Evolutionary conservation across 1,284 basidiomycete species (phyloP), one percentile per base, ranked within the genome.

Genomic region (Trichosporon ovoides): DNA sequence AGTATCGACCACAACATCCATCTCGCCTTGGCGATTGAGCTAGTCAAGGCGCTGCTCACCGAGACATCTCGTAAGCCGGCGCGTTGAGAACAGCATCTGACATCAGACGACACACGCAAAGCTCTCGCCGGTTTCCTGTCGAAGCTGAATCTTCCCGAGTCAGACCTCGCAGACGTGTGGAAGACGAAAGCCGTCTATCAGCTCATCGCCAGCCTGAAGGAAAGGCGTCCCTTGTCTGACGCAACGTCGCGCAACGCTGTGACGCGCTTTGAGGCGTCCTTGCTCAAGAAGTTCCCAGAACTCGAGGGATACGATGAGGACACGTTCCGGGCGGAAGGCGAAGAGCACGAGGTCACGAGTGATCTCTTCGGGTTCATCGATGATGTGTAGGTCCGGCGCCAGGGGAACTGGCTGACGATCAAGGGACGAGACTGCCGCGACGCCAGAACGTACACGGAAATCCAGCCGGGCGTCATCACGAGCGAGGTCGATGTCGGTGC

Each of bases 61-160:
- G 70, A 74, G 53, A 61, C 62, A 0, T 63, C 64, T 1, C 68
- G 72, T 73, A 24, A 62, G 70, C 66, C 18, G 14, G 3, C 68
- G 74, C 4, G 70, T 71, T 57, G 68, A n/a, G n/a, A 76, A 79
- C 50, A 56, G 65, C 61, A n/a, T 18, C 53, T 36, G 11, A 24
- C 35, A 6, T 28, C 63, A 92, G 89, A 83, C 70, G 88, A 90
- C 13, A 84, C 87, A 62, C 85, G 87, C 68, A 96, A 95, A 73
- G 81, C 85, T 1, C 76, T 95, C 14, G 88, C 86, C 58, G 88
- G 92, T 58, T 80, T 90, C 38, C 81, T 98, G 2, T 81, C 82
- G 38, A 91, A 94, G 68, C 79, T 98, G 2, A 81, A 87, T 67
- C 77, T 96, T 13, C 86, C 87, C 0, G 83, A 85, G 28, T 59